phyloP scores from a whole-genome alignment of 1,284 basidiomycete species.

The Cutaneotrichosporon sp. region DNA sequence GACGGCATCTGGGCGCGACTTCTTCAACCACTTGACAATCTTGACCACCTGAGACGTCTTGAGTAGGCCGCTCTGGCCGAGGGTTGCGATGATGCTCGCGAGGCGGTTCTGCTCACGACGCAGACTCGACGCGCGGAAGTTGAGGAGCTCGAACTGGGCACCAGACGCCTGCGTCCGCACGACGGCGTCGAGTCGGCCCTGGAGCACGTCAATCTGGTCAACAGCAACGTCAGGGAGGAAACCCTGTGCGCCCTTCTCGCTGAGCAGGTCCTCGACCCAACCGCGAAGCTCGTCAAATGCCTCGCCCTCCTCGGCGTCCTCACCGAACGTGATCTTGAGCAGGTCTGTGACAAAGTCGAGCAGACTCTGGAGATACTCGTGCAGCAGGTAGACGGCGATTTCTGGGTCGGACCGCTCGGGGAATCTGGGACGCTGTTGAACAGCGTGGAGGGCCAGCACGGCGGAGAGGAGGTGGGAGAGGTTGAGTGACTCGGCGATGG shows the following conservation, averaged over 20 bases:
- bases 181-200: constrained; percentile 30
- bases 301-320: constrained; percentile 28
- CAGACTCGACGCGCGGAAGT: constrained; percentile 36
- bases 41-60: constrained; percentile 47
- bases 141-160: constrained; percentile 37
- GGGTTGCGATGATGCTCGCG: constrained; percentile 33
- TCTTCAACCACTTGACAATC: constrained; percentile 47
- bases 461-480: constrained; percentile 45
- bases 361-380: constrained; percentile 36
- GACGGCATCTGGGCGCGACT: constrained; percentile 38
- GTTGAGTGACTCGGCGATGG: constrained; percentile 34
- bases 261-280: constrained; percentile 39
- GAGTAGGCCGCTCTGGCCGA: constrained; percentile 38
- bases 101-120: constrained; percentile 43
- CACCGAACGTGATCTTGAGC: constrained; percentile 31
- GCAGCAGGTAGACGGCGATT: constrained; percentile 41
- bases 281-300: constrained; percentile 35
- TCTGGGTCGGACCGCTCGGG: constrained; percentile 40
- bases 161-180: constrained; percentile 29
- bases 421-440: constrained; percentile 35
- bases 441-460: constrained; percentile 40
- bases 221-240: constrained; percentile 43
- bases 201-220: constrained; percentile 38
- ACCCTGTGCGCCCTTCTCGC: constrained; percentile 32
- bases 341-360: constrained; percentile 43